phyloP scores from a whole-genome alignment of 495 filamentous ascomycete genomes.

The Lepidopterella palustris region DNA sequence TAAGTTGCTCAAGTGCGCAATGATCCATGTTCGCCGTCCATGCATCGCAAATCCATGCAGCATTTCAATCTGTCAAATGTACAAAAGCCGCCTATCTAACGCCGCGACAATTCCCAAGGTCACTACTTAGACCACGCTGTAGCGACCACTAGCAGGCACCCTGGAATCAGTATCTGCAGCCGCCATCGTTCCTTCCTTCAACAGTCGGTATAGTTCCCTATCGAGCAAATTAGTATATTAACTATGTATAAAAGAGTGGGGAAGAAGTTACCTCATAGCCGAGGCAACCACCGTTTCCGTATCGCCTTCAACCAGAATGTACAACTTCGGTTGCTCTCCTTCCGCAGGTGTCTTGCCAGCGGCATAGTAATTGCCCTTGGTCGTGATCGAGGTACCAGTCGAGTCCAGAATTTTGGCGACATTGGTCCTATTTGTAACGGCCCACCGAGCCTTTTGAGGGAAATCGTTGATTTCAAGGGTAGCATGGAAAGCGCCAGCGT shows the following conservation, averaged over 20 bases:
- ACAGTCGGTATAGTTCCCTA: constrained; percentile 76
- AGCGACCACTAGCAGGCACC: constrained; percentile 75
- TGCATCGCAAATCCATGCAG: too few species aligned
- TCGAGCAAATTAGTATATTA: too few species aligned
- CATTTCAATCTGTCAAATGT: background rate
- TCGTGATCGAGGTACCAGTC: constrained; percentile 93
- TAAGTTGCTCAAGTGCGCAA: too few species aligned
- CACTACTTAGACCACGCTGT: constrained; percentile 70
- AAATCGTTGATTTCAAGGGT: constrained; percentile 99
- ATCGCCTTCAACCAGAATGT: constrained; percentile 95
- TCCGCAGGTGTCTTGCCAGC: constrained; percentile 70
- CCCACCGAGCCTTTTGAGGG: constrained; percentile 97
- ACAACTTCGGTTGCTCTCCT: constrained; percentile 78
- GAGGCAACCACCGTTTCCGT: constrained; percentile 87
- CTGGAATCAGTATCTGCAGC: constrained; percentile 78
- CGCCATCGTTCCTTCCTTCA: constrained; percentile 89
- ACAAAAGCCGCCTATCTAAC: background rate
- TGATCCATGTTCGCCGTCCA: too few species aligned
- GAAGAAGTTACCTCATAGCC: too few species aligned
- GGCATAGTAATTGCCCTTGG: constrained; percentile 86
- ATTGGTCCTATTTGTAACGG: constrained; percentile 96
- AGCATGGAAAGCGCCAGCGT: constrained; percentile 94
- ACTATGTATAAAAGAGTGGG: too few species aligned
- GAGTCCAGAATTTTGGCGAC: constrained; percentile 96
- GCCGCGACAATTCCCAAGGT: background rate